A percentile compares a stretch with the other conserved stretches of the same genome.
phyloP scores from a whole-genome alignment of 129 eudicot species.

The Flaveria sonorensis region DNA sequence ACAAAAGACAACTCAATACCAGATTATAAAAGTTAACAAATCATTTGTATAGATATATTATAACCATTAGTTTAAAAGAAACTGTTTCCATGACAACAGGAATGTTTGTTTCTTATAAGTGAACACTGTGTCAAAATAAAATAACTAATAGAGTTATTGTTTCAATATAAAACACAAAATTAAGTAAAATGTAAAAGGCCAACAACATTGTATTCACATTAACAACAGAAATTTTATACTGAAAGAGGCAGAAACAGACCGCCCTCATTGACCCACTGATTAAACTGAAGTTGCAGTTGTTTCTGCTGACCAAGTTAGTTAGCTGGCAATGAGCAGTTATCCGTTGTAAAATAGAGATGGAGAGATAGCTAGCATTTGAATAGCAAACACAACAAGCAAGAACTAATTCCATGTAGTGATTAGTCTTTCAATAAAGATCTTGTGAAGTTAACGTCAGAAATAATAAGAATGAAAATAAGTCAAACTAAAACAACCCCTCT shows the following conservation, averaged over 20 bases:
- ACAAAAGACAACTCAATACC: not conserved
- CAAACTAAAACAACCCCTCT: not conserved
- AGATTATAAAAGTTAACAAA: not conserved
- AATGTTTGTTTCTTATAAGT: not conserved
- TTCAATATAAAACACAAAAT: not conserved
- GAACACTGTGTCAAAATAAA: not conserved
- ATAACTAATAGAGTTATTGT: not conserved
- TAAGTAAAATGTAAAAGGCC: not conserved
- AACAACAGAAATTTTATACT: not conserved
- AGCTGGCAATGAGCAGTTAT: not conserved
- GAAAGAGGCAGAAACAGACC: not conserved
- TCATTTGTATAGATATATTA: not conserved
- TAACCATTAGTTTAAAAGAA: not conserved
- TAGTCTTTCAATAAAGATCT: not conserved
- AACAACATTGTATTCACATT: not conserved
- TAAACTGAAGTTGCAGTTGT: not conserved
- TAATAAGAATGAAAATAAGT: not conserved
- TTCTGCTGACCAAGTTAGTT: not conserved
- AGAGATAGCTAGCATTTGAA: not conserved
- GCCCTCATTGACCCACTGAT: not conserved
- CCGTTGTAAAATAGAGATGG: not conserved
- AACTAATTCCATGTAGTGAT: not conserved
- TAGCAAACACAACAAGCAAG: not conserved
- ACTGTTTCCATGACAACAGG: not conserved
- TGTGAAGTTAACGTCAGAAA: not conserved